Conservation (phyloP, 164 flowering plant genomes). For the Cinnamomum chago region DNA sequence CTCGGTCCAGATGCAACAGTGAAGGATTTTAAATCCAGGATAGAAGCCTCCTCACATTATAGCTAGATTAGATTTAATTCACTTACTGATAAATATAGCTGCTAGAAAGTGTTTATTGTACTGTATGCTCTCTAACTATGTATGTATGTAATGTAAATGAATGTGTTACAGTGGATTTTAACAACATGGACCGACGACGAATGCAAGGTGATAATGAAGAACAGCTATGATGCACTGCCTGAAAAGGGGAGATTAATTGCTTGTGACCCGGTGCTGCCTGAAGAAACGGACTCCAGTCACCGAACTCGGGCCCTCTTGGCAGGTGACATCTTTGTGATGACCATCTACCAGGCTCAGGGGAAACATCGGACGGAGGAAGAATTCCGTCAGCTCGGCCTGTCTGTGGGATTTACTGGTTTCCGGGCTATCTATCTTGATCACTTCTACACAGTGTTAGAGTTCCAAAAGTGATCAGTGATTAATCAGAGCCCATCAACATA, state of each 20-base stretch:
- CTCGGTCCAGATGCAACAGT: too few relatives aligned
- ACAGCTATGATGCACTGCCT: slow-evolving; percentile 59
- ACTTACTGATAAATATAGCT: too few relatives aligned
- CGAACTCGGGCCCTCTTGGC: slow-evolving; percentile 60
- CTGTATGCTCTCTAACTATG: too few relatives aligned
- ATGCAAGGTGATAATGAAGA: slow-evolving; percentile 58
- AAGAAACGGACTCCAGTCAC: slow-evolving; percentile 49
- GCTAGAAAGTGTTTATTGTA: too few relatives aligned
- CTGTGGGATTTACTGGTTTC: slow-evolving; percentile 51
- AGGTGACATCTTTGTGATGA: slow-evolving; percentile 75
- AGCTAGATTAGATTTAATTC: too few relatives aligned
- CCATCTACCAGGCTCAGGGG: slow-evolving; percentile 60
- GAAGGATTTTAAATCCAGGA: too few relatives aligned
- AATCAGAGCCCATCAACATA: too few relatives aligned
- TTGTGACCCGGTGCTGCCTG: slow-evolving; percentile 68
- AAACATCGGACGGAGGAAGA: slow-evolving; percentile 63
- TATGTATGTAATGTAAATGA: neutral
- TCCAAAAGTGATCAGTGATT: slow-evolving; percentile 36
- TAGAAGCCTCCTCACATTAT: too few relatives aligned
- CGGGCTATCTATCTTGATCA: slow-evolving; percentile 49
- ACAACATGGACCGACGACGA: slow-evolving; percentile 78
- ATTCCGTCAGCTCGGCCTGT: slow-evolving; percentile 45
- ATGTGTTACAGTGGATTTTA: slow-evolving; percentile 50
- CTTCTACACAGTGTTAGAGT: slow-evolving; percentile 56
- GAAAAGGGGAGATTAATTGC: slow-evolving; percentile 67